These are phyloP conservation scores for Peronospora farinosa DNA, from an alignment of 352 stramenopile species.

Conservation along the genomic window DNA sequence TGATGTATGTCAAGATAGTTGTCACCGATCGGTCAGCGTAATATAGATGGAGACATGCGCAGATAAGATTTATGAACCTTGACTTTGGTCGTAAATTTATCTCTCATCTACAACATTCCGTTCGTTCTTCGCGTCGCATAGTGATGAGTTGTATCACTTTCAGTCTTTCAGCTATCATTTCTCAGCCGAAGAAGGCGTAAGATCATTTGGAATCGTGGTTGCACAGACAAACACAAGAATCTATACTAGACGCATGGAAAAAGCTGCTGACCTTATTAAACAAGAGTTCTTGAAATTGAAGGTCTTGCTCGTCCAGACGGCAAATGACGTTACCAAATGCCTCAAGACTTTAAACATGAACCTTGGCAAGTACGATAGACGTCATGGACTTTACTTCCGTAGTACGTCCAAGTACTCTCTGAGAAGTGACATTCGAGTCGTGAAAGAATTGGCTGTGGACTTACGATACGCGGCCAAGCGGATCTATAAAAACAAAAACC, in stretches of 20 bases:
- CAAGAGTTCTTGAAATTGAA: conserved; percentile 24
- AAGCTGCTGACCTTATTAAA: conserved; percentile 1
- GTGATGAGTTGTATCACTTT: not conserved
- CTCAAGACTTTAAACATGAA: conserved; percentile 21
- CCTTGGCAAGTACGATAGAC: conserved; percentile 24
- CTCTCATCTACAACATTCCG: not conserved
- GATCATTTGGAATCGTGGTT: not conserved
- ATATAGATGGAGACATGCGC: too few relatives aligned
- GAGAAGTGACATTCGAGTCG: conserved; percentile 25
- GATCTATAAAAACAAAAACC: conserved; percentile 15
- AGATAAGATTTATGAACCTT: too few relatives aligned
- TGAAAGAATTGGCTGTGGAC: conserved; percentile 19
- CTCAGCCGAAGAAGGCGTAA: not conserved
- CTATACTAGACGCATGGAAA: conserved; percentile 9
- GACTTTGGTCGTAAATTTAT: not conserved
- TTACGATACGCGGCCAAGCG: conserved; percentile 21
- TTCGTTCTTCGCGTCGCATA: not conserved
- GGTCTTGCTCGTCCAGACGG: conserved; percentile 15
- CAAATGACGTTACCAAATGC: conserved; percentile 13
- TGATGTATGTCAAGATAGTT: too few relatives aligned
- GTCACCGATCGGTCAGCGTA: too few relatives aligned
- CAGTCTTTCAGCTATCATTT: conserved; percentile 4
- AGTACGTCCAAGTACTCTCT: conserved; percentile 26
- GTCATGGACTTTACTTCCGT: conserved; percentile 18
- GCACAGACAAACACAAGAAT: not conserved